Percentiles rank a stretch among this genome's conserved stretches.
Conservation (phyloP, 164 flowering plant species). For the Protea cynaroides region DNA sequence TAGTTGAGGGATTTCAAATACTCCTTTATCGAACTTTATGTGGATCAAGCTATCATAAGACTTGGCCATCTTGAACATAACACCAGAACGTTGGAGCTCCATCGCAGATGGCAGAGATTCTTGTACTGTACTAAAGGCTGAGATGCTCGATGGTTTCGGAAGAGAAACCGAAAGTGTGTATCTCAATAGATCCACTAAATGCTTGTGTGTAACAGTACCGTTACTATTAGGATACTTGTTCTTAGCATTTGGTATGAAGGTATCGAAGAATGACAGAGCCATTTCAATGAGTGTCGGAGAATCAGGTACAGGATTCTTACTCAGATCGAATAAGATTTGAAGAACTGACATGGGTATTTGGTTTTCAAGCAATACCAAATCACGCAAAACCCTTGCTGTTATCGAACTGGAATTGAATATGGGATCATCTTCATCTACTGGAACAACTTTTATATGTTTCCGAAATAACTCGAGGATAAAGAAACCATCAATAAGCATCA, state of each 20-base stretch:
- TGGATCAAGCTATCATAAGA: conserved; percentile 20
- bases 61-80: no score
- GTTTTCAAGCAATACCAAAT: no score
- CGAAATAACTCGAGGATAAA: conserved; percentile 35
- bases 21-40: conserved; percentile 22
- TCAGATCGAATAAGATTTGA: conserved; percentile 28
- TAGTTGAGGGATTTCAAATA: conserved; percentile 27
- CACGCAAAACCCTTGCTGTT: conserved; percentile 34
- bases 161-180: no score
- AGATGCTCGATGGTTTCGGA: no score
- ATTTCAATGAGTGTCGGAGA: conserved; percentile 20
- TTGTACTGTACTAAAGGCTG: no score
- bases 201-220: conserved; percentile 8
- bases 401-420: conserved; percentile 37
- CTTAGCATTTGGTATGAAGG: no score
- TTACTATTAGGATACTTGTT: no score
- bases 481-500: not conserved
- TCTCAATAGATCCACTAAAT: conserved; percentile 31
- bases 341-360: no score
- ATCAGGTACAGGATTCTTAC: not conserved
- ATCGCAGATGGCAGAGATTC: no score
- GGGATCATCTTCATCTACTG: conserved; percentile 30
- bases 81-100: no score
- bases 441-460: not conserved
- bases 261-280: conserved; percentile 26